Base-by-base conservation (phyloP, 2,329 filamentous ascomycete species). In the Penicillium rolfsii region DNA sequence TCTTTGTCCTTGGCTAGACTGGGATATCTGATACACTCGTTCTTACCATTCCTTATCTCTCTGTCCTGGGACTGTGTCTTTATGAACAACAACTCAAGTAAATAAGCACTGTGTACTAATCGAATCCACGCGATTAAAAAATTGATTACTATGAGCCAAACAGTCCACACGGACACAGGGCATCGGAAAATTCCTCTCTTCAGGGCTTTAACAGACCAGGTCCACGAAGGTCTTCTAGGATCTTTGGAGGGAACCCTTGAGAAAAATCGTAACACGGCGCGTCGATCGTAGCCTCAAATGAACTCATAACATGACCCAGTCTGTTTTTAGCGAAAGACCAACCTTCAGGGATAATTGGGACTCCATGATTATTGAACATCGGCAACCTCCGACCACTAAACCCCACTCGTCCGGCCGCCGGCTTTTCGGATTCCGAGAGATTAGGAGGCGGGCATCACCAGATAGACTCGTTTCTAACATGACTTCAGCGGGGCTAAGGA, bases 1-100 rank as follows among this genome's bases (percentile, higher is more conserved):
- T 55, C 52, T 63, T 67, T 61, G 52, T 58, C 57, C 46, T 62
- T 67, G 60, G 61, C 60, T 72, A 71, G 67, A 72, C 64, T 63
- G 67, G 62, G 60, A 63, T 66, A 63, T 53, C 36, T 55, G 53
- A 53, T 60, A 61, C 60, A 56, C 55, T 67, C 58, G 54, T 48
- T 65, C 49, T 58, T 35, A 30, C 33, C 19, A 53, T 58, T 64
- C 53, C 49, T 52, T 38, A 55, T 35, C 59, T 36, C 50, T 61
- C 30, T 56, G 14, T n/a, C n/a, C 48, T 62, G 56, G 66, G 67
- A 68, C 64, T 64, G 65, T 61, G 67, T 68, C 61, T 62, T 58
- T 30, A 36, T 28, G 9, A 62, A 57, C 59, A 62, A 48, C 41
- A 41, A 43, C 52, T 33, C 33, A 46, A 64, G 65, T 69, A 70